Evolutionary conservation across 306 rosid genomes (phyloP), one percentile per base, ranked within the genome.

Genomic region (Prunus salicina): DNA sequence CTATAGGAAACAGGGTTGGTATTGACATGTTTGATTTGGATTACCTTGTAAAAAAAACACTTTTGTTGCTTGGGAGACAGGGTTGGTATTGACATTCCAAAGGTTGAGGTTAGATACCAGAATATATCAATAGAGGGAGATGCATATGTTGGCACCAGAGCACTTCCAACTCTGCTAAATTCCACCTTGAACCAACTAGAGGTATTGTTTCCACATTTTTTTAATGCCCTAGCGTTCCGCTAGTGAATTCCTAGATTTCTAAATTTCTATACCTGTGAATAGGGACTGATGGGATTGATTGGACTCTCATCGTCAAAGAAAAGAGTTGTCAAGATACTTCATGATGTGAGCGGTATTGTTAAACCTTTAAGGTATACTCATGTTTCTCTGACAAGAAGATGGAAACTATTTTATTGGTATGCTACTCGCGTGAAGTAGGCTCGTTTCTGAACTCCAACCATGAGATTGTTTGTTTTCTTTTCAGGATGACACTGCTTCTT

Each of bases 101-200:
- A 82, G 62, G 85, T 89, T 20, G 93, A 91, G 85, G 83, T 91
- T 0, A 80, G 90, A 24, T 86, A 49, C 58, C 81, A 91, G 80
- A 71, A 87, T 75, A 64, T 91, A 73, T 81, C 84, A 1, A 87
- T 84, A n/a, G 91, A 91, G 65, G 96, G 93, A 77, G 89, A 89
- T 78, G 87, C 82, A 25, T 53, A 82, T 80, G 87, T 80, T 76
- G 96, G 96, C 12, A 79, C 81, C 53, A 87, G 96, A 83, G 91
- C 96, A 2, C 93, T 87, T 61, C 93, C 93, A 45, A 79, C 96
- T 24, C 71, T 91, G 65, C 83, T 85, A 50, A 91, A 91, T 73
- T 60, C 32, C 28, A 68, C 93, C 71, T 62, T 86, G 52, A 86
- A 91, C 76, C 38, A 85, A 70, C 8, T 81, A 1, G 91, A 91